Percentiles rank a stretch among this genome's conserved stretches.
phyloP scores from a whole-genome alignment of 768 basidiomycete species.

The Stropharia rugosoannulata region DNA sequence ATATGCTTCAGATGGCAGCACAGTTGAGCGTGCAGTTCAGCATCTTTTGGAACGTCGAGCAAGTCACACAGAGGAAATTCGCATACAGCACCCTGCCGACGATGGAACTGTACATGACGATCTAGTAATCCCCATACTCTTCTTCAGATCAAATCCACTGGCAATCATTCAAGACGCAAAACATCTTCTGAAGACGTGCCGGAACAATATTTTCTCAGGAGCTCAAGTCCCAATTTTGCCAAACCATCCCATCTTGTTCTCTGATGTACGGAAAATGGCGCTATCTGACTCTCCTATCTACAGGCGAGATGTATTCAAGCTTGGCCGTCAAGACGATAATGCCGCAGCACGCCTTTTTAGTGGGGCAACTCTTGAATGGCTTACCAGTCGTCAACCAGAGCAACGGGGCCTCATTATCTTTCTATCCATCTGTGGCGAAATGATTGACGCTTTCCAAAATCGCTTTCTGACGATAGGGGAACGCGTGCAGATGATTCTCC shows the following conservation, averaged over 20 bases:
- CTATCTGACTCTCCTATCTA: conserved; percentile 22
- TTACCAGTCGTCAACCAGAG: conserved; percentile 19
- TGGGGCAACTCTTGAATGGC: conserved; percentile 20
- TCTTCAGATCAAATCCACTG: conserved; percentile 17
- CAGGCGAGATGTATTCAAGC: conserved; percentile 29
- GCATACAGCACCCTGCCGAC: neutral
- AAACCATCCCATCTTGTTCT: conserved; percentile 12
- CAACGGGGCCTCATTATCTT: conserved; percentile 25
- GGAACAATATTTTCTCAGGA: conserved; percentile 31
- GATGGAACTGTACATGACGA: neutral
- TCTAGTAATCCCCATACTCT: conserved; percentile 1
- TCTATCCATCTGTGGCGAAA: conserved; percentile 38
- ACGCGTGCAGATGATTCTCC: conserved; percentile 30
- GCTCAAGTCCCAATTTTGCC: conserved; percentile 26
- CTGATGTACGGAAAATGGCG: no score
- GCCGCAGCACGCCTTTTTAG: conserved; percentile 38
- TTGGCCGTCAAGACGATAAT: conserved; percentile 43
- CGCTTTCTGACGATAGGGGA: conserved; percentile 20
- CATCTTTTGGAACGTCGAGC: neutral
- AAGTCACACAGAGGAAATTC: neutral
- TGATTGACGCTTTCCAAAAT: conserved; percentile 36
- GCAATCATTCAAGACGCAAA: conserved; percentile 34
- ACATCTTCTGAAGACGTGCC: conserved; percentile 28
- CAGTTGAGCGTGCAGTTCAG: neutral
- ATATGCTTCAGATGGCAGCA: neutral